phyloP scores from a whole-genome alignment of 495 filamentous ascomycete species.

The Neurospora hispaniola region DNA sequence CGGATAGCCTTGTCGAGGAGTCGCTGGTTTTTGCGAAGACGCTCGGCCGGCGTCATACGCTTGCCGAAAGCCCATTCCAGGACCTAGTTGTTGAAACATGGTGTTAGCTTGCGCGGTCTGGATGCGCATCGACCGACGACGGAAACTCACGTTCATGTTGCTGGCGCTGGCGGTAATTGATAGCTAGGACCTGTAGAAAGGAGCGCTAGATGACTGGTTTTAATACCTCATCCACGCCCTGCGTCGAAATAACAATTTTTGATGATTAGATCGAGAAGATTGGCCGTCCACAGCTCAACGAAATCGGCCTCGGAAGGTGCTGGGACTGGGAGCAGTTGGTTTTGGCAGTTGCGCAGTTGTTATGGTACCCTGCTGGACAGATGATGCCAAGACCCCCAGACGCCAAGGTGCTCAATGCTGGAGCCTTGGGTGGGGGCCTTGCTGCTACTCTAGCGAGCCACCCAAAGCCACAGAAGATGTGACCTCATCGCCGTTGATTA shows the following conservation, averaged over 20 bases:
- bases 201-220: not conserved
- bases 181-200: not conserved
- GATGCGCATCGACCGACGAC: not conserved
- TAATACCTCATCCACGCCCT: not conserved
- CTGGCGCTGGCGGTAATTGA: not conserved
- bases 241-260: not conserved
- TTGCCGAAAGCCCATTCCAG: conserved; percentile 98
- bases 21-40: conserved; percentile 91
- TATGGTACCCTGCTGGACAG: not conserved
- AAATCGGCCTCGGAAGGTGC: not conserved
- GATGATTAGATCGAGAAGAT: not conserved
- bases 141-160: conserved; percentile 27
- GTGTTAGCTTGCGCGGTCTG: not conserved
- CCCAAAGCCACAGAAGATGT: not conserved
- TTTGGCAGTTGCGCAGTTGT: not conserved
- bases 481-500: not conserved
- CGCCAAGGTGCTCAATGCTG: conserved; percentile 1
- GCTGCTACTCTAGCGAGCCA: not conserved
- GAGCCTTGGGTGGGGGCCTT: not conserved
- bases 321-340: not conserved
- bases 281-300: not conserved
- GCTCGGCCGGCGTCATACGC: conserved; percentile 94
- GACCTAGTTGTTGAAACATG: conserved; percentile 43
- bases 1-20: conserved; percentile 94
- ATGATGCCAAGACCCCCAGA: not conserved